phyloP scores from a whole-genome alignment of 495 filamentous ascomycete genomes.

The Neurospora intermedia region DNA sequence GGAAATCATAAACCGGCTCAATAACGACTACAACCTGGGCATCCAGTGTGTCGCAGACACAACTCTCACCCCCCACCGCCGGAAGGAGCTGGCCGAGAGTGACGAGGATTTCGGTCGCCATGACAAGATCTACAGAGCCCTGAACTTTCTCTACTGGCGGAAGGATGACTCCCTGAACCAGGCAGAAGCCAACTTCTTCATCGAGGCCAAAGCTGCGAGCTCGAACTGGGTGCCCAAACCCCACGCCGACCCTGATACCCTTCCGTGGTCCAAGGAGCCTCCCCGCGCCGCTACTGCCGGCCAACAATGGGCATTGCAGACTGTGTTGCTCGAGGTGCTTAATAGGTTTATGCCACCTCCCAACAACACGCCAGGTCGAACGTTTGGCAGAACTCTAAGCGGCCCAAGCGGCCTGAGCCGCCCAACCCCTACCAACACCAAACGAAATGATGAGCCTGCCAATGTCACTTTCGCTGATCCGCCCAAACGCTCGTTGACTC shows the following conservation, averaged over 20 bases:
- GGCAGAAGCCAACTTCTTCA: slow-evolving; percentile 9
- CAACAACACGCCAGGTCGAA: not conserved
- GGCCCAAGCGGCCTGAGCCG: not conserved
- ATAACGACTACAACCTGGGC: slow-evolving; percentile 15
- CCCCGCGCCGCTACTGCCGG: slow-evolving; percentile 6
- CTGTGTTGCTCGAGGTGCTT: slow-evolving; percentile 8
- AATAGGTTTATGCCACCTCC: not conserved
- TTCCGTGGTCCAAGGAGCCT: not conserved
- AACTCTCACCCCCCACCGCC: slow-evolving; percentile 6
- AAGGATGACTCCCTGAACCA: slow-evolving; percentile 4
- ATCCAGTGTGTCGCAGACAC: slow-evolving; percentile 10
- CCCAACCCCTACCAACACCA: not conserved
- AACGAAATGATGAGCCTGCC: not conserved
- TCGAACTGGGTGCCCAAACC: slow-evolving; percentile 14
- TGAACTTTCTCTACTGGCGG: slow-evolving; percentile 12
- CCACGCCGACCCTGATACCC: slow-evolving; percentile 2
- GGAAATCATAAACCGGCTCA: slow-evolving; percentile 8
- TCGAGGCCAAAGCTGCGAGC: slow-evolving; percentile 9
- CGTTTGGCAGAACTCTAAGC: not conserved
- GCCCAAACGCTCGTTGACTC: not conserved
- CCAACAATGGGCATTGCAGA: slow-evolving; percentile 11
- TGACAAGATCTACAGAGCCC: slow-evolving; percentile 7
- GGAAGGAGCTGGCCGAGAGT: slow-evolving; percentile 4
- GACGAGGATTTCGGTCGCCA: slow-evolving; percentile 6
- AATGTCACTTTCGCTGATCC: not conserved